Base-by-base conservation (phyloP, 768 basidiomycete genomes). In the Tulasnella sp. region DNA sequence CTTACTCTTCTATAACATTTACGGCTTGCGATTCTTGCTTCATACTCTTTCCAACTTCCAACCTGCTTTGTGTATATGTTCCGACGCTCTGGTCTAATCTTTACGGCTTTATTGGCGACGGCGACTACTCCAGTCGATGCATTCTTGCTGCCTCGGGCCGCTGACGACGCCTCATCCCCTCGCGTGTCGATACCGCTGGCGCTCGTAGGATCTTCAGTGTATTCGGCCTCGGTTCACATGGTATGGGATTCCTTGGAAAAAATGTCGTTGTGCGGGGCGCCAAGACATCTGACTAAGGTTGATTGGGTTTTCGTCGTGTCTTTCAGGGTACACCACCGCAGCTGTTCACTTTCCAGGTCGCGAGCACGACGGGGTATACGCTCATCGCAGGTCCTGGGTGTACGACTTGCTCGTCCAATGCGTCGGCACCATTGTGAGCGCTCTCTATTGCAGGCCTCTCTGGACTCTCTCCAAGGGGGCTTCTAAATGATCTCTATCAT, bases 151-250 rank as follows among this genome's bases (percentile, higher is more conserved):
- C 5, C 15, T 15, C 34, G 7, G 5, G 7, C 7, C 5, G 34
- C 7, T 5, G 34, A 7, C 7, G 34, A 38, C 34, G 15, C 5
- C 15, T 38, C 34, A 15, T 5, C 41, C n/a, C 1, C 19, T 19
- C 66, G 64, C 63, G 12, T 51, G 8, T 5, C 51, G 42, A n/a
- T 57, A 43, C 25, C 58, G 41, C 3, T 49, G 24, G 5, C 29
- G 29, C 11, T 31, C 62, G 24, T 43, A 53, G 38, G 38, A 21
- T 43, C 27, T 34, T 12, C 44, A 15, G 15, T 34, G 31, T 24
- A 57, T 62, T 52, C 10, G 64, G 56, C 2, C 64, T 64, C 34
- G 53, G 51, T 7, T 52, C 62, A 41, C 64, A 59, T 3, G 59
- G 42, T 38, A 38, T 7, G 34, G 34, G 34, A 38, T 38, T 38